Conservation (phyloP, 345 rosid species). For the Eucalyptus cloeziana region DNA sequence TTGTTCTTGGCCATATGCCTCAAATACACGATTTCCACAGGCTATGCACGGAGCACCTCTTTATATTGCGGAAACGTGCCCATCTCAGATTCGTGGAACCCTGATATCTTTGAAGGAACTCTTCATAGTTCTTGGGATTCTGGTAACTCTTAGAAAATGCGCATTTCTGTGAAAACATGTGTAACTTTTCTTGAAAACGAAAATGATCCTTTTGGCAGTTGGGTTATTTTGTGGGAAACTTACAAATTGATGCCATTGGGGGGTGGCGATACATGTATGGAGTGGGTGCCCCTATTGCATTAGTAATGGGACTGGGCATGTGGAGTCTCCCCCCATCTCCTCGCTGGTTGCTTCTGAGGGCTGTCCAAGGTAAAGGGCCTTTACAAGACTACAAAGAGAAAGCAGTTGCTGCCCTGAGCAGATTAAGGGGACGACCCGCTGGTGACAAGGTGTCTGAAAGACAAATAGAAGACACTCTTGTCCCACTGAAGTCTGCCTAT, state of each 20-base stretch:
- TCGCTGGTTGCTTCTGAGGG: constrained; percentile 95
- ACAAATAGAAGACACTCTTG: constrained; percentile 60
- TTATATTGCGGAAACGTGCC: constrained; percentile 96
- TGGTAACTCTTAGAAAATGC: constrained; percentile 32
- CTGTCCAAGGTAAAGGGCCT: constrained; percentile 66
- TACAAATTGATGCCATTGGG: constrained; percentile 65
- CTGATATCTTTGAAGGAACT: constrained; percentile 83
- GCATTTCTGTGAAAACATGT: not conserved
- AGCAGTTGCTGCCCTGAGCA: constrained; percentile 68
- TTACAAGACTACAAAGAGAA: constrained; percentile 67
- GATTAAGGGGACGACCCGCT: constrained; percentile 65
- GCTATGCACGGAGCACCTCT: constrained; percentile 99
- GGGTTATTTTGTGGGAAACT: constrained; percentile 88
- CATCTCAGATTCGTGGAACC: constrained; percentile 95
- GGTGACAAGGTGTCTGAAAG: constrained; percentile 65
- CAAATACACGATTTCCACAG: constrained; percentile 15
- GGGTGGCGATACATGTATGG: constrained; percentile 99
- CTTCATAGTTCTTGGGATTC: constrained; percentile 85
- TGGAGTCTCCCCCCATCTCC: constrained; percentile 97
- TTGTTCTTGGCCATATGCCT: not conserved
- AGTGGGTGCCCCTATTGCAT: constrained; percentile 50
- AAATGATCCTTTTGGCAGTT: constrained; percentile 20
- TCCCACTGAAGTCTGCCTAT: constrained; percentile 57
- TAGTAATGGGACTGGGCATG: constrained; percentile 81
- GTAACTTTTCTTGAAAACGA: not conserved